Evolutionary conservation across 176 grass and related monocot species (phyloP), one percentile per base, ranked within the genome.

Genomic region (Musa acuminata): DNA sequence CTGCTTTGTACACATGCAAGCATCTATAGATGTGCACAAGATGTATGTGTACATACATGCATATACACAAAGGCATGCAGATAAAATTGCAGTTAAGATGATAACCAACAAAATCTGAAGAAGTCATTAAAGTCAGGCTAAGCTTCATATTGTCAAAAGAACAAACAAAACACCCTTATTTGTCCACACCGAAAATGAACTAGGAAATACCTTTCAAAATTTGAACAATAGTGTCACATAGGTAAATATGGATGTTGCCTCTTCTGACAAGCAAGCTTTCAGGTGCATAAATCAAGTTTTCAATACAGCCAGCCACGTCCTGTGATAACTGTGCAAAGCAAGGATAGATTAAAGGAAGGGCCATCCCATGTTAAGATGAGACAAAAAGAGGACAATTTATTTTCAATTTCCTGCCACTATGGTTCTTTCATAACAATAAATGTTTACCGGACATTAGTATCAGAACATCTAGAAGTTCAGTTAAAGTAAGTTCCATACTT

Each of bases 201-300:
- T 71, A 19, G 22, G 35, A 84, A 77, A 80, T 63, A 96, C 89
- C 93, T 92, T 88, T 92, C 60, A 86, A 71, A 82, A 92, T 82
- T 84, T 96, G 85, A 86, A 92, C 59, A 43, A 90, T 81, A 50
- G 72, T 86, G 82, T 96, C 88, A 78, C 86, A 79, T 53, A 85
- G 75, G 81, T 92, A 84, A 81, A 96, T 84, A 80, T 84, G 87
- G 78, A 96, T 92, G 69, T 87, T 83, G 29, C 93, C 89, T 81
- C 87, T 92, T 67, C 85, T 87, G 70, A 86, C 43, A 71, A 96
- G 78, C 80, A 96, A 78, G 83, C 93, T 96, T 52, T 69, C 78
- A 26, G 93, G 89, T 72, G 93, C 81, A 90, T 86, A 80, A 64
- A 96, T 76, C 81, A 96, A 83, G 58, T 81, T 80, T 71, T 78